These are phyloP conservation scores for Xylaria scruposa DNA, from an alignment of 495 filamentous ascomycete genomes.

Conservation along the genomic window DNA sequence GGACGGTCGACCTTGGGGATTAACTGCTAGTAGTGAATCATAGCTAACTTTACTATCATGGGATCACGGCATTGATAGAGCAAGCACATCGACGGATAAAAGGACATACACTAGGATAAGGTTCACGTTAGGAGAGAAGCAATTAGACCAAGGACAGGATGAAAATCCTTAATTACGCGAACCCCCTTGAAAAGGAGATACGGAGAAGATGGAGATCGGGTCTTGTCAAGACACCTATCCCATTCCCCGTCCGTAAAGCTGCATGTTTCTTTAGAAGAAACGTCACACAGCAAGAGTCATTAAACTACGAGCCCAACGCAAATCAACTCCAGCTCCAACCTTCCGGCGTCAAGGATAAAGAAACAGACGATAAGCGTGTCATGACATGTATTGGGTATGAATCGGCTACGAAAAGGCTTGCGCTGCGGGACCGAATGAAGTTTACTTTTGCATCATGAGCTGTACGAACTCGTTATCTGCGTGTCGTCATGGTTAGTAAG, in stretches of 20 bases:
- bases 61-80: neutral
- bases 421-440: conserved; percentile 27
- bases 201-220: conserved; percentile 7
- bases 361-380: conserved; percentile 32
- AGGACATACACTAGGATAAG: neutral
- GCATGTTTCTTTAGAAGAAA: neutral
- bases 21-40: neutral
- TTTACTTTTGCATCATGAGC: conserved; percentile 99
- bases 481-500: conserved; percentile 43
- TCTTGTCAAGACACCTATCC: neutral
- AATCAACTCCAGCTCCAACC: conserved; percentile 22
- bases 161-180: conserved; percentile 13
- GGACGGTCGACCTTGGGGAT: neutral
- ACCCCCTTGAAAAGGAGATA: conserved; percentile 15
- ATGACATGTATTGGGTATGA: conserved; percentile 41
- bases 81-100: neutral
- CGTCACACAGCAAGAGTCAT: conserved; percentile 17
- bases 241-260: neutral
- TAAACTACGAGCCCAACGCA: conserved; percentile 18
- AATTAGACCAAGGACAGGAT: neutral
- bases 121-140: neutral
- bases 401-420: conserved; percentile 33
- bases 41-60: neutral
- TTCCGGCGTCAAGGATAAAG: conserved; percentile 22
- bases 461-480: conserved; percentile 99